Evolutionary conservation across 164 flowering plant genomes (phyloP).

Genomic region (Liquidambar formosana): DNA sequence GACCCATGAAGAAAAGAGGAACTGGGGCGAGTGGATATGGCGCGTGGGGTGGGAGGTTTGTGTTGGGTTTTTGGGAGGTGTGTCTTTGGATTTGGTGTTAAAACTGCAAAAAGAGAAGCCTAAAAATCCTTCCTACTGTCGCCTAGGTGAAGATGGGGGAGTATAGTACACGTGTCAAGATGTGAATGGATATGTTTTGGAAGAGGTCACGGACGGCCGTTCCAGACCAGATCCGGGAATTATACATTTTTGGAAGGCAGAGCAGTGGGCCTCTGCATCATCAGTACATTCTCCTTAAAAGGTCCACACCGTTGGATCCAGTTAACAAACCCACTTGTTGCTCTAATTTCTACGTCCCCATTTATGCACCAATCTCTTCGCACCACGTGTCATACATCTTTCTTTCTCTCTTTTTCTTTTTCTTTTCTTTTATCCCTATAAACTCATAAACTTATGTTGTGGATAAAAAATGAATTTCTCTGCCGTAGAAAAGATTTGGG

Average conservation of each 20-base stretch:
- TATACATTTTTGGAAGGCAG: background rate
- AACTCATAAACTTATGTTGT: too few species aligned
- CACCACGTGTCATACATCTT: too few species aligned
- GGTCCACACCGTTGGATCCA: background rate
- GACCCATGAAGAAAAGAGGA: background rate
- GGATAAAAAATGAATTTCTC: too few species aligned
- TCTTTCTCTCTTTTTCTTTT: too few species aligned
- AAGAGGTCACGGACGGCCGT: conserved; percentile 18
- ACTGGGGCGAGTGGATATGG: background rate
- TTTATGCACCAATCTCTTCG: too few species aligned
- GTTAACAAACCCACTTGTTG: background rate
- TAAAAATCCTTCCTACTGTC: background rate
- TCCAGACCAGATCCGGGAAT: conserved; percentile 21
- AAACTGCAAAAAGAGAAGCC: background rate
- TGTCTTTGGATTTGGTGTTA: background rate
- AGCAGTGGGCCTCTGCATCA: background rate
- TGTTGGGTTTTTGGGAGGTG: background rate
- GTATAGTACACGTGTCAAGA: conserved; percentile 1
- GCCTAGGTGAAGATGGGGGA: background rate
- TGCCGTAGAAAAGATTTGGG: too few species aligned
- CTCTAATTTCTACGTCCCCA: too few species aligned
- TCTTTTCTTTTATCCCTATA: too few species aligned
- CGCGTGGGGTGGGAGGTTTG: background rate
- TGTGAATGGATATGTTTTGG: background rate
- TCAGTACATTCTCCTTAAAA: background rate